A percentile compares a stretch with the other conserved stretches of the same genome.
Evolutionary conservation across 345 rosid species (phyloP).

Genomic region (Bruguiera gymnorhiza): DNA sequence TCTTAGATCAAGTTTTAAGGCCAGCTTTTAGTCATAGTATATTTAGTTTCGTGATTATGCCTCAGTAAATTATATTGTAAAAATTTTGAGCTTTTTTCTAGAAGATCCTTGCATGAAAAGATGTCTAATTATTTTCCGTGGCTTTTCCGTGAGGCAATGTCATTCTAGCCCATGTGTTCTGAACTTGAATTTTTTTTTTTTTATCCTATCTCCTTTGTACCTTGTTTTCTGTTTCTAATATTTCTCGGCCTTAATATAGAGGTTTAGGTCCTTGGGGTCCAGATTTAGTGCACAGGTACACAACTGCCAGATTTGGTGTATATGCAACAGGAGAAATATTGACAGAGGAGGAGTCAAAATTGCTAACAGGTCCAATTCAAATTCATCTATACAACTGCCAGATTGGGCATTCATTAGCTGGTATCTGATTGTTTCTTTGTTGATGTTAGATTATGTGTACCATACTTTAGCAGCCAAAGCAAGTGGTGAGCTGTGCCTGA

Average conservation of each 20-base stretch:
- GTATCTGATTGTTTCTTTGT: neutral
- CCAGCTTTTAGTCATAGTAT: too few species aligned
- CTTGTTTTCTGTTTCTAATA: slow-evolving; percentile 9
- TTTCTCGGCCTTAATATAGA: slow-evolving; percentile 42
- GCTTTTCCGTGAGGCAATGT: too few species aligned
- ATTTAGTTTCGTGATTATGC: too few species aligned
- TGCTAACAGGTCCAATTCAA: slow-evolving; percentile 59
- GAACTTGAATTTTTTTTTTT: too few species aligned
- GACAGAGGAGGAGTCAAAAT: slow-evolving; percentile 68
- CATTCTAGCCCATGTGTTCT: too few species aligned
- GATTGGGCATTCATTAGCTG: too few species aligned
- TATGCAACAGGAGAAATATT: slow-evolving; percentile 49
- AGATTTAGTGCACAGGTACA: slow-evolving; percentile 70
- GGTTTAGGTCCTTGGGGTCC: slow-evolving; percentile 99
- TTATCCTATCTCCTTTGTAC: too few species aligned
- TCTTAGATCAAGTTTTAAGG: too few species aligned
- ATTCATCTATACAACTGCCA: neutral
- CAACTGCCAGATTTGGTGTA: slow-evolving; percentile 61
- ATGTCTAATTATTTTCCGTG: too few species aligned
- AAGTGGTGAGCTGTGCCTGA: slow-evolving; percentile 96
- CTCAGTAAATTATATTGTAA: too few species aligned
- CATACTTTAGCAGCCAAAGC: slow-evolving; percentile 93
- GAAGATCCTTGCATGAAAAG: too few species aligned
- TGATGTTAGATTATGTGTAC: slow-evolving; percentile 65
- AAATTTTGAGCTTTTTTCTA: too few species aligned